Percentiles rank a stretch among this genome's conserved stretches.
phyloP scores from a whole-genome alignment of 2,329 filamentous ascomycete species.

The Bisporella sp. region DNA sequence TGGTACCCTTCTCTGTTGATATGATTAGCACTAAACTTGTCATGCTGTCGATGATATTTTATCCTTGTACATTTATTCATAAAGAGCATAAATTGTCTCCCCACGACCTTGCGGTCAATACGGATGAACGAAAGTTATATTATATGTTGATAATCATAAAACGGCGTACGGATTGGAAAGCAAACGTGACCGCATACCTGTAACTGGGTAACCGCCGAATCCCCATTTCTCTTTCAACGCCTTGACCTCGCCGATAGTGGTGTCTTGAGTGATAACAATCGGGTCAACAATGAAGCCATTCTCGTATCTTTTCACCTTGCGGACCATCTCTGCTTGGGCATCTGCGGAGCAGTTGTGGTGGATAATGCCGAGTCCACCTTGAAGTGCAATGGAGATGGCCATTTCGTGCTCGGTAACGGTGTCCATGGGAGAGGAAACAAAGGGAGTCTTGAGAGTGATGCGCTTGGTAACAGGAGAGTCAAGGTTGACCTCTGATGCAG shows the following conservation, averaged over 20 bases:
- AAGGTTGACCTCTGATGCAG: slow-evolving; percentile 79
- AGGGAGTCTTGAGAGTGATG: slow-evolving; percentile 91
- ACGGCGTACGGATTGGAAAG: slow-evolving; percentile 26
- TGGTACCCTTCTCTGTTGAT: slow-evolving; percentile 72
- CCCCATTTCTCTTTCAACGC: slow-evolving; percentile 96
- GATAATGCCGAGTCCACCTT: slow-evolving; percentile 87
- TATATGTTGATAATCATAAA: slow-evolving; percentile 73
- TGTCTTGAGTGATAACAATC: slow-evolving; percentile 79
- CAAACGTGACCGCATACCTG: slow-evolving; percentile 60
- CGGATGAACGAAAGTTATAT: slow-evolving; percentile 99
- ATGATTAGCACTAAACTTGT: slow-evolving; percentile 2
- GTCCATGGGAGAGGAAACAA: slow-evolving; percentile 98
- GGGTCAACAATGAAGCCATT: slow-evolving; percentile 98
- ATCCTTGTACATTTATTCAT: slow-evolving; percentile 29
- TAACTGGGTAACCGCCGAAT: slow-evolving; percentile 96
- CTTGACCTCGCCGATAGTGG: slow-evolving; percentile 86
- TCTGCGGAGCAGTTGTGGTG: slow-evolving; percentile 99
- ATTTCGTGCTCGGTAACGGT: slow-evolving; percentile 99
- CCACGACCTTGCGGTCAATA: slow-evolving; percentile 82
- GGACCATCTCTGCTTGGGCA: slow-evolving; percentile 96
- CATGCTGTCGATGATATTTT: not conserved
- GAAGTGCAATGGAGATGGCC: slow-evolving; percentile 94
- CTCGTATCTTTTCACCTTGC: slow-evolving; percentile 98
- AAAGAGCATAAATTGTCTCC: slow-evolving; percentile 55
- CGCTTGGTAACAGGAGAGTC: slow-evolving; percentile 93